A percentile compares a stretch with the other conserved stretches of the same genome.
phyloP scores from a whole-genome alignment of 331 rosid genomes.

The Arachis monticola region DNA sequence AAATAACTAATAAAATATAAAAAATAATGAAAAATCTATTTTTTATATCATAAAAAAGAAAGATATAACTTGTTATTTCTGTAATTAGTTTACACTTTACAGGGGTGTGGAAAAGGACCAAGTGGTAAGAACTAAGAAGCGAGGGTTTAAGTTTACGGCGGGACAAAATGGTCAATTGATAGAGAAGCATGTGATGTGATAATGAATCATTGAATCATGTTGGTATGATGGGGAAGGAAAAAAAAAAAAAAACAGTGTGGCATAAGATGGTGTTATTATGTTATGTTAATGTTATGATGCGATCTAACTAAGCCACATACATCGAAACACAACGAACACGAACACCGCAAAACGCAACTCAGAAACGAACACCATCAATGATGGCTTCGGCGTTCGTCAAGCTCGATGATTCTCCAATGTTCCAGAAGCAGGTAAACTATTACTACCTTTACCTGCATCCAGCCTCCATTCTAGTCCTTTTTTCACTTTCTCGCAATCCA shows the following conservation, averaged over 20 bases:
- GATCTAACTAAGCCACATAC: conserved; percentile 24
- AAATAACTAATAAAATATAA: too few relatives aligned
- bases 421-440: conserved; percentile 77
- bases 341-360: neutral
- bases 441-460: neutral
- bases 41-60: too few relatives aligned
- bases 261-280: neutral
- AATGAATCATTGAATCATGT: too few relatives aligned
- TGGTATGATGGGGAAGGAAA: too few relatives aligned
- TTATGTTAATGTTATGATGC: neutral
- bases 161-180: too few relatives aligned
- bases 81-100: too few relatives aligned
- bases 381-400: conserved; percentile 80
- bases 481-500: neutral
- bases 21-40: too few relatives aligned
- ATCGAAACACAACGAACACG: neutral
- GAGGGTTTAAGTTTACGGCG: too few relatives aligned
- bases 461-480: neutral
- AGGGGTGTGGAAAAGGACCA: too few relatives aligned
- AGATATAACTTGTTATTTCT: too few relatives aligned
- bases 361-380: conserved; percentile 1
- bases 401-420: conserved; percentile 98
- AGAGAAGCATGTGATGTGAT: too few relatives aligned
- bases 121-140: too few relatives aligned
- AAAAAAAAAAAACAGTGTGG: neutral